Conservation (phyloP, 2,329 filamentous ascomycete species). For the Penicillium verrucosum region DNA sequence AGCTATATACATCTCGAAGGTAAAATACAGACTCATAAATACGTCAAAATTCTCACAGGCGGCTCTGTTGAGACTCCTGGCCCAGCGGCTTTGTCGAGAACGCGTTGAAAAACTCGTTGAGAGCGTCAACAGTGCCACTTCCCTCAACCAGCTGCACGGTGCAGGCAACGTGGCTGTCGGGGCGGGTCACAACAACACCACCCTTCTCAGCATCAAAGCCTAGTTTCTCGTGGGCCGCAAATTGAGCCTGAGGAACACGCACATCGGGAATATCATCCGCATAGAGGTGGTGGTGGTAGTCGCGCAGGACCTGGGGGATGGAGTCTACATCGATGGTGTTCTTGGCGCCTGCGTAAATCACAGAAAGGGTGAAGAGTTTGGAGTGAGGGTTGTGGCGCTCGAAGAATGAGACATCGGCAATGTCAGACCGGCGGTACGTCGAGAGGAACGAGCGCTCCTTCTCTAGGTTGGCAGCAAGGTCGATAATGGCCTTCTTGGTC, state of each 20-base stretch:
- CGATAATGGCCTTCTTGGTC: constrained; percentile 62
- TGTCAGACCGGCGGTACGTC: constrained; percentile 61
- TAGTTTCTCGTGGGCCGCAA: constrained; percentile 81
- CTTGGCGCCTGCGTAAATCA: constrained; percentile 68
- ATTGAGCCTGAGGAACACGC: constrained; percentile 65
- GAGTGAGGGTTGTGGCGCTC: constrained; percentile 84
- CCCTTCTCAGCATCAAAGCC: constrained; percentile 70
- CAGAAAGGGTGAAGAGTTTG: constrained; percentile 73
- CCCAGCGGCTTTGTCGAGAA: constrained; percentile 61
- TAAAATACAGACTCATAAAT: constrained; percentile 16
- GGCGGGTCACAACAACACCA: constrained; percentile 77
- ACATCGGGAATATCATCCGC: constrained; percentile 78
- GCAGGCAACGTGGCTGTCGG: constrained; percentile 82
- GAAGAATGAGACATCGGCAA: constrained; percentile 65
- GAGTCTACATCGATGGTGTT: constrained; percentile 70
- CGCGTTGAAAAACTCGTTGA: constrained; percentile 76
- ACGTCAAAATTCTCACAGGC: constrained; percentile 24
- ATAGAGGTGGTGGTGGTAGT: constrained; percentile 80
- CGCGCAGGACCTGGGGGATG: constrained; percentile 66
- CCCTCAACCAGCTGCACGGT: constrained; percentile 73
- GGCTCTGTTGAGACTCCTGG: constrained; percentile 34
- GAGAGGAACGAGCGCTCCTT: constrained; percentile 70
- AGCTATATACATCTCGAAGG: constrained; percentile 21
- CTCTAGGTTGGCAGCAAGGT: constrained; percentile 65
- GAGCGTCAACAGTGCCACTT: constrained; percentile 70